Evolutionary conservation across 352 stramenopile species (phyloP), one percentile per base, ranked within the genome.

Genomic region (Pythium folliculosum): DNA sequence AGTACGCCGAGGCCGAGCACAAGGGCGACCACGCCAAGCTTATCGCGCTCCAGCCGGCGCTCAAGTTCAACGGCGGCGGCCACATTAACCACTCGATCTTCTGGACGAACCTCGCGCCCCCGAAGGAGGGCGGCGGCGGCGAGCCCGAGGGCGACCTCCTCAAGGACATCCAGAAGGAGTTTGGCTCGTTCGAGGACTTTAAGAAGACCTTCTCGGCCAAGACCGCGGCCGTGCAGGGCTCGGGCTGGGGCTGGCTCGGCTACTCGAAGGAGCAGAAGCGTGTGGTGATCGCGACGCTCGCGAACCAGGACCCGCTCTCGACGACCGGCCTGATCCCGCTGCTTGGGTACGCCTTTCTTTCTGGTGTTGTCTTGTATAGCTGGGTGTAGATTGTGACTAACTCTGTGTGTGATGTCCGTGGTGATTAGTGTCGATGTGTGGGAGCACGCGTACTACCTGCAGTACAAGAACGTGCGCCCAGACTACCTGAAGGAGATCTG

Each of bases 71-170:
- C 81, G 97, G 97, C 21, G 97, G 97, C 16, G 97, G 97, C 62
- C 97, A 99, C 77, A 77, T 99, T 27, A 99, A 99, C 78, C 97
- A 99, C 80, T 97, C 94, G 60, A 95, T 99, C 68, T 99, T 99
- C 81, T 99, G 97, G 97, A 97, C 98, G 69, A 99, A 99, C 80
- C 75, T 98, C 49, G 84, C 89, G 27, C 89, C 91, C 4, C 71
- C 75, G n/a, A 80, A 63, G 45, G 65, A 92, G 55, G 88, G 86
- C 51, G 92, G 91, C 40, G 90, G 89, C 44, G 89, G 86, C 38
- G 84, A 94, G 60, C 89, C 90, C 23, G 72, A 86, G 14, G 92
- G 90, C 53, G 88, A 87, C 17, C 80, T 99, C 47, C 85, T 81
- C 52, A 82, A 92, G 35, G 89, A 90, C 37, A 98, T 99, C 47